A percentile compares a stretch with the other conserved stretches of the same genome.
Evolutionary conservation across 208 protist genomes (phyloP).

Genomic region (Vickermania spadyakhi): DNA sequence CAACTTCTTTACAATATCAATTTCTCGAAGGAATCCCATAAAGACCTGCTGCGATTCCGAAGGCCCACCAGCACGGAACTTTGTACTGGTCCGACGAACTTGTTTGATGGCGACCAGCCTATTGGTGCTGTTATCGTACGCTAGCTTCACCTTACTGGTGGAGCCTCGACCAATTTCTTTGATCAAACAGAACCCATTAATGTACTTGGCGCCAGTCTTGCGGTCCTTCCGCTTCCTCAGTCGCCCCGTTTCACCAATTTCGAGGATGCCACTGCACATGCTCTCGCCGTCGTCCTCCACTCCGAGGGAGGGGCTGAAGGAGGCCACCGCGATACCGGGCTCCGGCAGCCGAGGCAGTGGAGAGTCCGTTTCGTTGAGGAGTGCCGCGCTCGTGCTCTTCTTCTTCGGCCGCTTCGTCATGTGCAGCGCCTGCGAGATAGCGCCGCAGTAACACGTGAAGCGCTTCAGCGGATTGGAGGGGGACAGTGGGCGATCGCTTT

Average conservation of each 20-base stretch:
- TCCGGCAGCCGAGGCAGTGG: too few relatives aligned
- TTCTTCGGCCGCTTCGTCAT: not conserved
- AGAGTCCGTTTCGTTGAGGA: not conserved
- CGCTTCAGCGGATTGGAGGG: not conserved
- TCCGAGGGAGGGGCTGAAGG: not conserved
- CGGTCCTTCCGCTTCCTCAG: slow-evolving; percentile 6
- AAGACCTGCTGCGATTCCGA: slow-evolving; percentile 21
- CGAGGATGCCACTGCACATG: not conserved
- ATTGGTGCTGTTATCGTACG: slow-evolving; percentile 30
- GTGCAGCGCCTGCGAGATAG: not conserved
- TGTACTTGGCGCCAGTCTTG: slow-evolving; percentile 21
- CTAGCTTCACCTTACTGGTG: slow-evolving; percentile 57
- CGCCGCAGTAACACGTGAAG: not conserved
- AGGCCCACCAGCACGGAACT: slow-evolving; percentile 10
- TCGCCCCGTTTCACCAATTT: slow-evolving; percentile 13
- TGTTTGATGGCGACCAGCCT: slow-evolving; percentile 67
- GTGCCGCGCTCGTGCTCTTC: not conserved
- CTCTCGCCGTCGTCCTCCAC: slow-evolving; percentile 1
- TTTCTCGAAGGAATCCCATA: slow-evolving; percentile 66
- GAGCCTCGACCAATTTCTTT: slow-evolving; percentile 60
- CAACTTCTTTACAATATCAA: slow-evolving; percentile 94
- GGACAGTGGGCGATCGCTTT: not conserved
- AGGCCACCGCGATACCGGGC: not conserved
- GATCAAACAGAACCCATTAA: slow-evolving; percentile 74
- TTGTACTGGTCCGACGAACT: slow-evolving; percentile 27